Evolutionary conservation across 116 monocot genomes (phyloP).

Genomic region (Cymodocea nodosa): DNA sequence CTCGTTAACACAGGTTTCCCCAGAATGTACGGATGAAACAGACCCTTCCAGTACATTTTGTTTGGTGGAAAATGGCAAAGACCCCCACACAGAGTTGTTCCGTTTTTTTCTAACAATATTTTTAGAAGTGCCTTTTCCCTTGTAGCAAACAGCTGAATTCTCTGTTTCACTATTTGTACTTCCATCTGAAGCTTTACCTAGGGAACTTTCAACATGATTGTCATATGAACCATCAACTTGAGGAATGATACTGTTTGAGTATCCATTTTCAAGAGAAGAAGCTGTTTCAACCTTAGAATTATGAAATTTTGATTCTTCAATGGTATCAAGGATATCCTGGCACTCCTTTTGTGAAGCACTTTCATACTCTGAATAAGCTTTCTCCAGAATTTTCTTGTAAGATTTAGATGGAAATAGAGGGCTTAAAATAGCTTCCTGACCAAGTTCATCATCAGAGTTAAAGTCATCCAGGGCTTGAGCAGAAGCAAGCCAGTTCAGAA

Average conservation of each 20-base stretch:
- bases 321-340: conserved; percentile 88
- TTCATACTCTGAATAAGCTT: conserved; percentile 74
- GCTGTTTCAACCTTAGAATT: conserved; percentile 14
- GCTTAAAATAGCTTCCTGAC: conserved; percentile 57
- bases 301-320: conserved; percentile 26
- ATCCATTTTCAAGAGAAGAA: not conserved
- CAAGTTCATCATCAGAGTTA: conserved; percentile 63
- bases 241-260: conserved; percentile 37
- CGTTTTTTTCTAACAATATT: conserved; percentile 16
- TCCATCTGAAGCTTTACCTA: conserved; percentile 15
- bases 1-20: conserved; percentile 1
- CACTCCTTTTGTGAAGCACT: conserved; percentile 86
- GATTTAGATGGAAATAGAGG: conserved; percentile 49
- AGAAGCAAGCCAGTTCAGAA: conserved; percentile 88
- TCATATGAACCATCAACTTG: conserved; percentile 79
- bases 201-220: conserved; percentile 24
- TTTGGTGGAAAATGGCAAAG: conserved; percentile 40
- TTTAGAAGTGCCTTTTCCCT: conserved; percentile 1
- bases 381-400: conserved; percentile 41
- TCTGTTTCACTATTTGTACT: conserved; percentile 13
- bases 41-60: conserved; percentile 11
- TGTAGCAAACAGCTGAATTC: conserved; percentile 2
- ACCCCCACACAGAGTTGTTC: conserved; percentile 34
- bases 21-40: conserved; percentile 12
- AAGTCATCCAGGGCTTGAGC: conserved; percentile 76